phyloP scores from a whole-genome alignment of 352 stramenopile species.

The Pythium rishiriense region DNA sequence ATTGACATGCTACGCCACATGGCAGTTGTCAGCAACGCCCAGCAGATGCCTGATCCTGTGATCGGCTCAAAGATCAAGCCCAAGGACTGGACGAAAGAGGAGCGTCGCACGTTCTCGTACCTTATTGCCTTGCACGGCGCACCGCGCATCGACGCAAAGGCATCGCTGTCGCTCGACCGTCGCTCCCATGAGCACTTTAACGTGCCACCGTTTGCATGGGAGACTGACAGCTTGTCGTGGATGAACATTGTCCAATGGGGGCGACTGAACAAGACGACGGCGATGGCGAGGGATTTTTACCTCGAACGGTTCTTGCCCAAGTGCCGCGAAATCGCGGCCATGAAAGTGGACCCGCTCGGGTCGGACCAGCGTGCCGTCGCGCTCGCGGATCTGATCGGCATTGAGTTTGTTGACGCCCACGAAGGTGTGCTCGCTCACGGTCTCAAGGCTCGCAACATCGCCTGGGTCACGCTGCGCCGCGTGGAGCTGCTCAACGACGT shows the following conservation, averaged over 20 bases:
- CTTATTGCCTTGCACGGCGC: conserved; percentile 73
- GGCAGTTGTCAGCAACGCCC: conserved; percentile 59
- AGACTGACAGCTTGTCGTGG: conserved; percentile 83
- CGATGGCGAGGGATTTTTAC: conserved; percentile 60
- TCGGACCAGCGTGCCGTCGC: conserved; percentile 76
- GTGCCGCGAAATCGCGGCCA: conserved; percentile 72
- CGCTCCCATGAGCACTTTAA: conserved; percentile 19
- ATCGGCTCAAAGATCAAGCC: conserved; percentile 67
- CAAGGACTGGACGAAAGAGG: conserved; percentile 86
- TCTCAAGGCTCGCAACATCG: conserved; percentile 82
- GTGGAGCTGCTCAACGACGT: conserved; percentile 75
- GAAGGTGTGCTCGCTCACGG: conserved; percentile 82
- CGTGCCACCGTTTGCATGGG: conserved; percentile 62
- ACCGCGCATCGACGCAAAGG: conserved; percentile 74
- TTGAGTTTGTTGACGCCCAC: conserved; percentile 86
- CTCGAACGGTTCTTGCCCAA: conserved; percentile 74
- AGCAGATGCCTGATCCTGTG: conserved; percentile 59
- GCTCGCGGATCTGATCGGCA: conserved; percentile 74
- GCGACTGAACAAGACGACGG: conserved; percentile 79
- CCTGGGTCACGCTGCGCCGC: conserved; percentile 79
- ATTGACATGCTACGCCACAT: conserved; percentile 78
- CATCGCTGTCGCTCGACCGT: conserved; percentile 19
- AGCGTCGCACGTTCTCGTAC: conserved; percentile 80
- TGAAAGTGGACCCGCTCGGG: conserved; percentile 77
- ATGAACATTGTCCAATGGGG: conserved; percentile 83